Base-by-base conservation (phyloP, 495 filamentous ascomycete species). In the Penicillium pulvis region DNA sequence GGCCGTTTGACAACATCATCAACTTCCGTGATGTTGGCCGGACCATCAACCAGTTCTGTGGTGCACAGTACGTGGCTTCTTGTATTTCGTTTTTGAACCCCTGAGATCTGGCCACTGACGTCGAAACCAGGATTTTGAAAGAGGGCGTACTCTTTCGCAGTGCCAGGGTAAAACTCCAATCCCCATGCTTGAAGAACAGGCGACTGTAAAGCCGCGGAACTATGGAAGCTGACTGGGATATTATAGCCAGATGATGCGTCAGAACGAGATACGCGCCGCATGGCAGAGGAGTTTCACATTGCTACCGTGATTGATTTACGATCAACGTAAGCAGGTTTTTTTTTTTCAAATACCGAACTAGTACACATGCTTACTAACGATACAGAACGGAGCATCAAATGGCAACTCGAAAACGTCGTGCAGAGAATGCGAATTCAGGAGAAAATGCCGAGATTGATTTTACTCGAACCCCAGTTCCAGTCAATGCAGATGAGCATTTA, bases 1-100 rank as follows among this genome's bases (percentile, higher is more conserved):
- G 74, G 4, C 75, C 78, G 1, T 86, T 92, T 59, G 79, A 88
- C 51, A 85, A 79, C 42, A 83, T 93, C 58, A 77, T 90, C 69
- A 94, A 95, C 68, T 93, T 95, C 72, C 85, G 92, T 36, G 91
- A 95, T 80, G 87, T 94, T 55, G 91, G 87, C n/a, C 75, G 79
- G 54, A 85, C 85, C 12, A 77, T 93, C 56, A 94, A 94, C 57
- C 69, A 77, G 23, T 79, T 80, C 43, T 62, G 79, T 19, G 80
- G 80, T 3, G 69, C 73, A 45, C 77, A 78, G 87, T 87, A 74
- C 64, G 78, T 59, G 19, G 17, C 46, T 47, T 23, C 11, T 11
- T 36, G 51, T n/a, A 11, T 36, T 36, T 44, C 20, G 6, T 19
- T n/a, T 39, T 8, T 6, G 7, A 1, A 3, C 14, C 24, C 19